Evolutionary conservation across 2,329 filamentous ascomycete genomes (phyloP).

Genomic region (Amauroascus verrucosus): DNA sequence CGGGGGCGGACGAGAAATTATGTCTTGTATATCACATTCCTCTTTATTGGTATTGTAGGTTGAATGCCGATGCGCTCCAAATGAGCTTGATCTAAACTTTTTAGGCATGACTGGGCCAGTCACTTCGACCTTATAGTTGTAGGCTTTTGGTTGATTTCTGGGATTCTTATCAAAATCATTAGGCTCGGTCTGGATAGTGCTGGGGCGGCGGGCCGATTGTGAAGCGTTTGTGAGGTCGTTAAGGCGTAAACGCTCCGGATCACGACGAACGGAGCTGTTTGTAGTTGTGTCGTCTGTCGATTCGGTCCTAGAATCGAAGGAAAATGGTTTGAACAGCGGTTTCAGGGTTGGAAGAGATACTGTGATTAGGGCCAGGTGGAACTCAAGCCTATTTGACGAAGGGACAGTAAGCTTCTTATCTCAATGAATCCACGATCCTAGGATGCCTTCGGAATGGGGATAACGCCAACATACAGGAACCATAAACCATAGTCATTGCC

Average conservation of each 20-base stretch:
- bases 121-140: conserved; percentile 17
- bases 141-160: background rate
- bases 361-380: conserved; percentile 35
- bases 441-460: background rate
- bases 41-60: too few relatives aligned
- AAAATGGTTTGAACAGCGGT: conserved; percentile 25
- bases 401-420: background rate
- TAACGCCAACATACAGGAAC: conserved; percentile 16
- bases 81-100: background rate
- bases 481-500: conserved; percentile 16
- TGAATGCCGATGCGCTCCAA: background rate
- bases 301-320: conserved; percentile 3
- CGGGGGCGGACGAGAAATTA: background rate
- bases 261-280: background rate
- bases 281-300: background rate
- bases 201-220: background rate
- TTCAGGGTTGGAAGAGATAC: conserved; percentile 34
- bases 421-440: background rate
- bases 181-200: background rate
- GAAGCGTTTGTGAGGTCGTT: background rate
- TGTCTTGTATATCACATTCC: background rate
- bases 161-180: conserved; percentile 5
- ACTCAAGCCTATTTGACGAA: conserved; percentile 28
- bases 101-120: conserved; percentile 6
- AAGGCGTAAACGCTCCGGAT: background rate